Percentiles rank a stretch among this genome's conserved stretches.
These are phyloP conservation scores for Mitragyna speciosa DNA, from an alignment of 257 asterid species.

Conservation along the genomic window DNA sequence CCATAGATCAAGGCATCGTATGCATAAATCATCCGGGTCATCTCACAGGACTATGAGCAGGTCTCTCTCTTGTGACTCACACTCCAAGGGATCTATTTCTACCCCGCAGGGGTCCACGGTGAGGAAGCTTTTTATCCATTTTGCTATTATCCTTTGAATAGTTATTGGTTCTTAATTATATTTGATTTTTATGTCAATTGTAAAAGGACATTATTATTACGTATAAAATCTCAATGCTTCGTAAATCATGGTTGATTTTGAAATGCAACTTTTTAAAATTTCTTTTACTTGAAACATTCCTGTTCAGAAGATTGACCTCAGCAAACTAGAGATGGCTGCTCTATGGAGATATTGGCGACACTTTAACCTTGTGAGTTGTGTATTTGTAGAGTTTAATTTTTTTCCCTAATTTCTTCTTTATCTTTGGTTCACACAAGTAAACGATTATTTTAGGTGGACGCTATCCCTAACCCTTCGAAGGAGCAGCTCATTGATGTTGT, in stretches of 20 bases:
- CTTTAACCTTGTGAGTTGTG: constrained; percentile 75
- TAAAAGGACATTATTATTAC: neutral
- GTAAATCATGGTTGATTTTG: neutral
- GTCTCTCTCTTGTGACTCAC: constrained; percentile 66
- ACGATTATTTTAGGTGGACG: constrained; percentile 52
- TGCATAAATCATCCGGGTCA: constrained; percentile 49
- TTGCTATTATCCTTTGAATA: neutral
- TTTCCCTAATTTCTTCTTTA: neutral
- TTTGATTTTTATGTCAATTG: neutral
- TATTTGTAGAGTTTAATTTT: neutral
- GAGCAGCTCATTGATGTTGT: constrained; percentile 89
- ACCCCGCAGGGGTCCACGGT: constrained; percentile 53
- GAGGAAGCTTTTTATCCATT: constrained; percentile 22
- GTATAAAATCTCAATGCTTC: neutral
- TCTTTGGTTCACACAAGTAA: neutral
- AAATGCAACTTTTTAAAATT: neutral
- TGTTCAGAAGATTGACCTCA: constrained; percentile 72
- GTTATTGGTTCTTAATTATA: neutral
- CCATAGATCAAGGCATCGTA: constrained; percentile 68
- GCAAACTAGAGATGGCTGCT: constrained; percentile 89
- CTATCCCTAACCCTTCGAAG: constrained; percentile 69
- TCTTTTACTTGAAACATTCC: neutral
- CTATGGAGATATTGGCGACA: constrained; percentile 82
- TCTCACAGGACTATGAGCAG: constrained; percentile 58
- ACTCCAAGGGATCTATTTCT: constrained; percentile 62